Base-by-base conservation (phyloP, 495 filamentous ascomycete species). In the Hypoxylon lienhwacheense region DNA sequence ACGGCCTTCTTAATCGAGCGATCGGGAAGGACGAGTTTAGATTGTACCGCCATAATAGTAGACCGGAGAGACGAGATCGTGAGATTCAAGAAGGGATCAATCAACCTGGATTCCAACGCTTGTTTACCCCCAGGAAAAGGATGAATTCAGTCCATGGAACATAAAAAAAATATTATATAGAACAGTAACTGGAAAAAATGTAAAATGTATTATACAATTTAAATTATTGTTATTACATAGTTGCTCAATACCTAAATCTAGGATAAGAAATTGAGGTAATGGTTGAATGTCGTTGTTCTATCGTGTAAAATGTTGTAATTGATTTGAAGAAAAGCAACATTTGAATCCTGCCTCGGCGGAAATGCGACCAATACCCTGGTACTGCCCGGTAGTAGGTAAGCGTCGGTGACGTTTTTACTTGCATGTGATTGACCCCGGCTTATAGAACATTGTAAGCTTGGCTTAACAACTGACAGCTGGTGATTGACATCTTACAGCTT, bases 1-100 rank as follows among this genome's bases (percentile, higher is more conserved):
- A 96, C 74, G 66, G 90, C 74, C 59, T 80, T 78, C 47, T 86
- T 87, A 65, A 96, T 63, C 43, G 87, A 88, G 51, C 83, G 83
- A 56, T 90, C 85, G 35, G 73, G 66, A 25, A 76, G 59, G 7
- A 80, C 73, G 24, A 95, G 76, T 73, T 92, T 96, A 16, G 91
- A 96, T 66, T 86, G 86, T 55, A 77, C 83, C 60, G 87, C 88
- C 88, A 95, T 95, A 55, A 59, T 71, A 37, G 45, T 26, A 41
- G 37, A 31, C 24, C 31, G 8, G 46, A 20, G 44, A 25, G 33
- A 54, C 15, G 10, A 37, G 10, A 1, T 20, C 16, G 10, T 37
- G 19, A 20, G 16, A 11, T n/a, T 37, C 34, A 11, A 16, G 16
- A 14, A 43, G 33, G 12, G 45, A 14, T 35, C 6, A 17, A 31